A percentile compares a stretch with the other conserved stretches of the same genome.
phyloP scores from a whole-genome alignment of 352 stramenopile species.

The Phytophthora tubulina region DNA sequence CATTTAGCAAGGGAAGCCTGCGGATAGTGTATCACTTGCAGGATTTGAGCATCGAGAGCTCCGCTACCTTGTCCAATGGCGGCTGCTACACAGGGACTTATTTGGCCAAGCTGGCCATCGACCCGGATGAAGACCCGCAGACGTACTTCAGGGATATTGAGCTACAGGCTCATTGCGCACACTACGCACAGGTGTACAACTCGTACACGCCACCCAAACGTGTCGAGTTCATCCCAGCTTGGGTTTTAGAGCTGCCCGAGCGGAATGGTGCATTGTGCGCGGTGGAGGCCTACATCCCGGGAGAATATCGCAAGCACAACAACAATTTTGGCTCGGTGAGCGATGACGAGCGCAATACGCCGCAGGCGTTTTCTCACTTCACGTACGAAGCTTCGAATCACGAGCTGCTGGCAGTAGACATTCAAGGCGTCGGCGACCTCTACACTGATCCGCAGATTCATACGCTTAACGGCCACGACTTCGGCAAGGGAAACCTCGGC shows the following conservation, averaged over 20 bases:
- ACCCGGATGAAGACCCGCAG: slow-evolving; percentile 87
- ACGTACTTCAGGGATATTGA: slow-evolving; percentile 93
- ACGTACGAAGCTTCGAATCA: slow-evolving; percentile 95
- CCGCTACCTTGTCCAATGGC: slow-evolving; percentile 34
- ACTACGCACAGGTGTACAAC: slow-evolving; percentile 90
- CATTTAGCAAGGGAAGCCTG: slow-evolving; percentile 85
- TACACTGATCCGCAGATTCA: slow-evolving; percentile 97
- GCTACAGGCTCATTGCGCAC: slow-evolving; percentile 85
- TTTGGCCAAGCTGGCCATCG: slow-evolving; percentile 89
- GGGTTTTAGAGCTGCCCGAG: slow-evolving; percentile 85
- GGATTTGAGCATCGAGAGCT: slow-evolving; percentile 52
- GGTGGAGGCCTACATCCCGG: slow-evolving; percentile 84
- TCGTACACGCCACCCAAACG: slow-evolving; percentile 85
- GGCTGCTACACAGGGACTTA: slow-evolving; percentile 59
- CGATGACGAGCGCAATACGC: slow-evolving; percentile 87
- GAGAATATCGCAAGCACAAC: slow-evolving; percentile 91
- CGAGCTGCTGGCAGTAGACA: slow-evolving; percentile 93
- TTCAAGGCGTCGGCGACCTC: slow-evolving; percentile 95
- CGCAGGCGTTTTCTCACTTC: slow-evolving; percentile 94
- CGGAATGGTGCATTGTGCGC: slow-evolving; percentile 76
- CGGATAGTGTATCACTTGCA: slow-evolving; percentile 87
- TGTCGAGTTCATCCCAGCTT: slow-evolving; percentile 85
- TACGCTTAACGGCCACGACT: slow-evolving; percentile 88
- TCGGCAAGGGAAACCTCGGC: slow-evolving; percentile 90
- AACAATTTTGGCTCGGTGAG: slow-evolving; percentile 91